A percentile compares a stretch with the other conserved stretches of the same genome.
Evolutionary conservation across 1,284 basidiomycete species (phyloP).

Genomic region (Baeospora myosura): DNA sequence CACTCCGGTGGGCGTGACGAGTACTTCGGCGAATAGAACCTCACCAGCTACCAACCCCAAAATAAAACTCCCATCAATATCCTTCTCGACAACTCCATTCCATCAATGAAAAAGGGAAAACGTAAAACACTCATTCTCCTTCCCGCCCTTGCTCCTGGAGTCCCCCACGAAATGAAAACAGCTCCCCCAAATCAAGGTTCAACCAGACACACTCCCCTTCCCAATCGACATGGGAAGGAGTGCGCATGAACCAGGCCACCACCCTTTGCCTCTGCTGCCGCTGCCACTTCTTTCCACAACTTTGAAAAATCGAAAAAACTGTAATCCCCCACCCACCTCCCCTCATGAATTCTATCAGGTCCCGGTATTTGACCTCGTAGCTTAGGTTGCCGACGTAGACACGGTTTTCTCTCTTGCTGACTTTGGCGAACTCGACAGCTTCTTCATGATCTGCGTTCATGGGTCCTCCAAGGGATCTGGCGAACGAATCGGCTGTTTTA

Average conservation of each 20-base stretch:
- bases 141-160: too few species aligned
- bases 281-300: constrained; percentile 17
- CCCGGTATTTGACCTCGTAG: constrained; percentile 96
- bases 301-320: constrained; percentile 40
- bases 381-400: constrained; percentile 98
- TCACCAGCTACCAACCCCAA: constrained; percentile 92
- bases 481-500: constrained; percentile 54
- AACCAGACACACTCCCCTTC: constrained; percentile 2
- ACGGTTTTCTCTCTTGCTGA: constrained; percentile 94
- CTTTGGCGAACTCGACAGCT: constrained; percentile 84
- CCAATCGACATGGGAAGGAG: too few species aligned
- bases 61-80: constrained; percentile 84
- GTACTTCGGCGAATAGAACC: constrained; percentile 97
- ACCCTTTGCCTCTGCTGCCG: too few species aligned
- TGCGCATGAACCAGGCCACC: too few species aligned
- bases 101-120: constrained; percentile 54
- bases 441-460: constrained; percentile 89
- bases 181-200: constrained; percentile 7
- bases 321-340: constrained; percentile 91
- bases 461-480: constrained; percentile 79
- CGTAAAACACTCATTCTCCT: constrained; percentile 27
- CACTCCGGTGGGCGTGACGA: constrained; percentile 90
- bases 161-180: constrained; percentile 16
- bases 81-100: constrained; percentile 67
- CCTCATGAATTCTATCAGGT: constrained; percentile 97